Conservation (phyloP, 352 stramenopile species). For the Hyphochytrium catenoides region DNA sequence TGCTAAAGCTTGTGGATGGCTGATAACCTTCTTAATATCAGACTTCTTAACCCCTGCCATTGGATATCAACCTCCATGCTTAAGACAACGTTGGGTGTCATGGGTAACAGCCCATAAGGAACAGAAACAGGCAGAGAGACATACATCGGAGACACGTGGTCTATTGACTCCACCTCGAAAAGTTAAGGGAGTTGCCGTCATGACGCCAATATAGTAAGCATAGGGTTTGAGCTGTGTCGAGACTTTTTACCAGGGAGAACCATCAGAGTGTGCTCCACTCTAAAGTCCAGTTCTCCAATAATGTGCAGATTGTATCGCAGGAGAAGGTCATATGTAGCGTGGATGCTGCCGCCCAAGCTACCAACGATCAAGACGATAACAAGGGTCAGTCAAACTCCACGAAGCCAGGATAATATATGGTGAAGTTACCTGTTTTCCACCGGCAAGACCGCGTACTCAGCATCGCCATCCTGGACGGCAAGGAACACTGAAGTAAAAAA, state of each 20-base stretch:
- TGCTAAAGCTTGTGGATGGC: constrained; percentile 83
- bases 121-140: too few species aligned
- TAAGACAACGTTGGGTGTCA: too few species aligned
- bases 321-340: constrained; percentile 78
- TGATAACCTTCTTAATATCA: constrained; percentile 86
- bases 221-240: too few species aligned
- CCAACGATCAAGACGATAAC: too few species aligned
- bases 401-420: too few species aligned
- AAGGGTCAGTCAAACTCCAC: too few species aligned
- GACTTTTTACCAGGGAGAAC: constrained; percentile 58
- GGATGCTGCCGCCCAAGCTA: constrained; percentile 79
- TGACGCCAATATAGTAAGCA: too few species aligned
- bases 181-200: too few species aligned
- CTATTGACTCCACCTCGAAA: too few species aligned
- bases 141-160: too few species aligned
- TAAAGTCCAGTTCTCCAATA: constrained; percentile 51
- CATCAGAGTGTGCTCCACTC: constrained; percentile 78
- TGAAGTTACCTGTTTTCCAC: constrained; percentile 89
- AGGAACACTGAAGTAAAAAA: constrained; percentile 28
- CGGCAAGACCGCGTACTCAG: constrained; percentile 73
- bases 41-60: constrained; percentile 33
- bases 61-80: too few species aligned
- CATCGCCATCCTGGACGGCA: constrained; percentile 41
- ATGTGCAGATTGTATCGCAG: constrained; percentile 36
- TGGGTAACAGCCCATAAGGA: too few species aligned